These are phyloP conservation scores for Amanita muscaria DNA, from an alignment of 768 basidiomycete genomes.

Conservation along the genomic window DNA sequence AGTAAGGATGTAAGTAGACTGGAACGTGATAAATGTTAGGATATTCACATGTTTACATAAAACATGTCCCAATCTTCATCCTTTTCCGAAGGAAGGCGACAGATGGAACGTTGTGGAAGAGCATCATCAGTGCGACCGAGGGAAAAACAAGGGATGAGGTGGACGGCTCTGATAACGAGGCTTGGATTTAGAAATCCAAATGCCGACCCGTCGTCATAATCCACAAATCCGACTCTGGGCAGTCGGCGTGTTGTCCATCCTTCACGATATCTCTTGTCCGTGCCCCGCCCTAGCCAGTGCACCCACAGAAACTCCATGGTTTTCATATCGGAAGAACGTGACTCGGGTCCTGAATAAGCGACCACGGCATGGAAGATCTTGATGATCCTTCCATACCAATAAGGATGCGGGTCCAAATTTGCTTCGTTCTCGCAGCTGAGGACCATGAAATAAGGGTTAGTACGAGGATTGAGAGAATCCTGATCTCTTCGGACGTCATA, in stretches of 20 bases:
- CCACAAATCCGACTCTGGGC: slow-evolving; percentile 16
- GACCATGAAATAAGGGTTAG: slow-evolving; percentile 13
- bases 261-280: not conserved
- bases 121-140: not conserved
- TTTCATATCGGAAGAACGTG: not conserved
- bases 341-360: not conserved
- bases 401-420: slow-evolving; percentile 16
- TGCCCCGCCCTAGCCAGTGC: slow-evolving; percentile 15
- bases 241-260: slow-evolving; percentile 11
- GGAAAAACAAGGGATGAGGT: not conserved
- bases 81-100: not conserved
- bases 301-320: slow-evolving; percentile 20
- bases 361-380: slow-evolving; percentile 15
- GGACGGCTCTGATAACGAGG: not conserved
- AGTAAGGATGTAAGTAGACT: not conserved
- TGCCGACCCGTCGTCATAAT: not conserved
- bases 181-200: not conserved
- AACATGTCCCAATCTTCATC: slow-evolving; percentile 3
- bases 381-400: slow-evolving; percentile 26
- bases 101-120: not conserved
- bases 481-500: slow-evolving; percentile 32
- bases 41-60: not conserved
- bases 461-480: slow-evolving; percentile 29
- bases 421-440: slow-evolving; percentile 5
- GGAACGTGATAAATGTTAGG: not conserved